These are phyloP conservation scores for Rhodotorula sp. DNA, from an alignment of 1,284 basidiomycete species.

Conservation along the genomic window DNA sequence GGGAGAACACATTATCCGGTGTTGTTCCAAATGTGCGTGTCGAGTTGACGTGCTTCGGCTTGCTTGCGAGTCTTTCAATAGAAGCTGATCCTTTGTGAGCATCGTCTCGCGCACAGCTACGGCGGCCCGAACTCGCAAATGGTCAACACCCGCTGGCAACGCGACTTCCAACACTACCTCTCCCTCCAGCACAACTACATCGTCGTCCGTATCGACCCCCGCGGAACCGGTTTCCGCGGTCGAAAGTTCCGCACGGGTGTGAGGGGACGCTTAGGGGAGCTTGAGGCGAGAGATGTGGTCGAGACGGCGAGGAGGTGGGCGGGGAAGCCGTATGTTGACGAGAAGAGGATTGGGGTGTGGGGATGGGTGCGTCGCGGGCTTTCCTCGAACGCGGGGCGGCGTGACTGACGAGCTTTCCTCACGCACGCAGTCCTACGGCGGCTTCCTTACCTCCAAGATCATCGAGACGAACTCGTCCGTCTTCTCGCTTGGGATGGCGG, in stretches of 20 bases:
- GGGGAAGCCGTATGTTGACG: constrained; percentile 58
- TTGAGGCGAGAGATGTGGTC: constrained; percentile 83
- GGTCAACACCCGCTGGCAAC: constrained; percentile 64
- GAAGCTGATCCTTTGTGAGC: background rate
- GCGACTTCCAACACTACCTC: constrained; percentile 85
- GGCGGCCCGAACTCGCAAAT: constrained; percentile 84
- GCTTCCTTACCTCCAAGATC: constrained; percentile 87
- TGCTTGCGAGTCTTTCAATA: background rate
- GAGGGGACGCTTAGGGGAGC: constrained; percentile 76
- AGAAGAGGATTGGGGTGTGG: constrained; percentile 84
- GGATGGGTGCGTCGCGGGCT: constrained; percentile 70
- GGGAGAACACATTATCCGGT: constrained; percentile 92
- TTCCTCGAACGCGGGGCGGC: background rate
- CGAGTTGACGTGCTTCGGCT: background rate
- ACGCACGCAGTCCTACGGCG: constrained; percentile 74
- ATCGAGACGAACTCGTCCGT: constrained; percentile 57
- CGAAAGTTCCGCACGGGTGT: constrained; percentile 76
- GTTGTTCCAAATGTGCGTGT: constrained; percentile 72
- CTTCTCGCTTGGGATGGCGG: constrained; percentile 70
- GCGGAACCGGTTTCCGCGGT: constrained; percentile 84
- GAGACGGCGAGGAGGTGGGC: constrained; percentile 61
- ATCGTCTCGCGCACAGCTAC: constrained; percentile 57
- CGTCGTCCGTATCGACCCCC: constrained; percentile 80
- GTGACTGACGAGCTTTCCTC: background rate
- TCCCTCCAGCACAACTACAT: constrained; percentile 79